Conservation (phyloP, 371 early-diverging fungal species). For the Rhizopus sp. region DNA sequence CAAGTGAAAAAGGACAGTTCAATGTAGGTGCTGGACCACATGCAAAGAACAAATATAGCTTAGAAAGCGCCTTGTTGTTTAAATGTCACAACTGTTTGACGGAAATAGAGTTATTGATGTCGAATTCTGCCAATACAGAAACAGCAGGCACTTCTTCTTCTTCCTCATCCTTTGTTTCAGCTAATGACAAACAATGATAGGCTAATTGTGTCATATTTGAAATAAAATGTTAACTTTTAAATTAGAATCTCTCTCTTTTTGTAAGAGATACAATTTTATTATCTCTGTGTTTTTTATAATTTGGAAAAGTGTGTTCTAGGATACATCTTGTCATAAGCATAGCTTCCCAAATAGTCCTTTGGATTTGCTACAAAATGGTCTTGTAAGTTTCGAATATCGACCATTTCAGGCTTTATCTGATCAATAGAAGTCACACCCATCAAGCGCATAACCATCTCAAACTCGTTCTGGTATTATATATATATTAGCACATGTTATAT, state of each 20-base stretch:
- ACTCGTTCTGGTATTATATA: slow-evolving; percentile 54
- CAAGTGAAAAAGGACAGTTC: slow-evolving; percentile 42
- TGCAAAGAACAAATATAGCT: slow-evolving; percentile 52
- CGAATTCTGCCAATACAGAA: too few relatives aligned
- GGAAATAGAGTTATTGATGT: slow-evolving; percentile 23
- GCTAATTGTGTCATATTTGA: too few relatives aligned
- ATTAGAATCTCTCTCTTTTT: too few relatives aligned
- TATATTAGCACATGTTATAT: slow-evolving; percentile 7
- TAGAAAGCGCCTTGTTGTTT: slow-evolving; percentile 45
- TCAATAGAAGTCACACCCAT: slow-evolving; percentile 66
- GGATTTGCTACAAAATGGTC: slow-evolving; percentile 50
- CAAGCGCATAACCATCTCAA: slow-evolving; percentile 76
- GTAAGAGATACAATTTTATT: slow-evolving; percentile 1
- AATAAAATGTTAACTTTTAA: too few relatives aligned
- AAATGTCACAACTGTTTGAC: slow-evolving; percentile 47
- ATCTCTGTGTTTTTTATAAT: slow-evolving; percentile 19
- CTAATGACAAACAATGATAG: too few relatives aligned
- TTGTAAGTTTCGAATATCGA: slow-evolving; percentile 56
- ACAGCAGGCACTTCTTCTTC: too few relatives aligned
- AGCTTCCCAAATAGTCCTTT: slow-evolving; percentile 37
- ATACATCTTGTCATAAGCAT: slow-evolving; percentile 44
- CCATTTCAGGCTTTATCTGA: slow-evolving; percentile 63
- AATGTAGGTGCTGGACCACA: slow-evolving; percentile 45
- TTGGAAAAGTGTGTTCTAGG: slow-evolving; percentile 41
- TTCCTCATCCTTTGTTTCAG: too few relatives aligned